A percentile compares a stretch with the other conserved stretches of the same genome.
Conservation (phyloP, 352 stramenopile genomes). For the Phytophthora citricola region DNA sequence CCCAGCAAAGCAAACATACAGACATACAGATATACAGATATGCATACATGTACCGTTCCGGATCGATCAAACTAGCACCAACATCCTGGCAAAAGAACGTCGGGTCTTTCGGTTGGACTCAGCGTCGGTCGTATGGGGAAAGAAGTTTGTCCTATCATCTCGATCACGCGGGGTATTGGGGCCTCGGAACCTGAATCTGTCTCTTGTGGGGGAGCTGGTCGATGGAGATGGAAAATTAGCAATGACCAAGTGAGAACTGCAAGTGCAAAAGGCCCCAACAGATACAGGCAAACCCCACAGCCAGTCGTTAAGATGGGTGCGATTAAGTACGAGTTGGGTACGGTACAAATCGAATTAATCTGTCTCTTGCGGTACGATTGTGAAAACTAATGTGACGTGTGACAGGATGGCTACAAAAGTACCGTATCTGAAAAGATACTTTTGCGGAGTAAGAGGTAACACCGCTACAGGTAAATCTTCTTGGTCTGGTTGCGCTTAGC, state of each 20-base stretch:
- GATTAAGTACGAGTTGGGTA: slow-evolving; percentile 22
- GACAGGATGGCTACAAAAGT: slow-evolving; percentile 12
- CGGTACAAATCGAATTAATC: slow-evolving; percentile 6
- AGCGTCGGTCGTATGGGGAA: slow-evolving; percentile 84
- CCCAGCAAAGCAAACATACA: slow-evolving; percentile 9
- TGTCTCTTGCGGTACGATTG: slow-evolving; percentile 21
- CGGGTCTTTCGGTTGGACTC: slow-evolving; percentile 75
- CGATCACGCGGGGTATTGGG: slow-evolving; percentile 38
- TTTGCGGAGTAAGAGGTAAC: no score
- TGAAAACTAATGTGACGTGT: slow-evolving; percentile 14
- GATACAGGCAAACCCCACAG: slow-evolving; percentile 10
- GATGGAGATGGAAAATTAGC: slow-evolving; percentile 17
- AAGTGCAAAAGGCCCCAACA: not conserved
- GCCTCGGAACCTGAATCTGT: slow-evolving; percentile 1
- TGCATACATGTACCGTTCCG: slow-evolving; percentile 21
- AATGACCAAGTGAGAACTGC: slow-evolving; percentile 9
- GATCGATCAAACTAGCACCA: slow-evolving; percentile 78
- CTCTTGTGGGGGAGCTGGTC: not conserved
- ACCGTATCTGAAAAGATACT: not conserved
- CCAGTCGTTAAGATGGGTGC: slow-evolving; percentile 19
- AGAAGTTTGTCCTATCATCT: slow-evolving; percentile 88
- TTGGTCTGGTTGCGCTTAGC: slow-evolving; percentile 65
- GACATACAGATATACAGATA: slow-evolving; percentile 17
- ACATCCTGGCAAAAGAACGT: slow-evolving; percentile 68
- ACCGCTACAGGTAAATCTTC: slow-evolving; percentile 62